Percentiles rank a stretch among this genome's conserved stretches.
Conservation (phyloP, 495 filamentous ascomycete species). For the Hyphodiscus hymeniophilus region DNA sequence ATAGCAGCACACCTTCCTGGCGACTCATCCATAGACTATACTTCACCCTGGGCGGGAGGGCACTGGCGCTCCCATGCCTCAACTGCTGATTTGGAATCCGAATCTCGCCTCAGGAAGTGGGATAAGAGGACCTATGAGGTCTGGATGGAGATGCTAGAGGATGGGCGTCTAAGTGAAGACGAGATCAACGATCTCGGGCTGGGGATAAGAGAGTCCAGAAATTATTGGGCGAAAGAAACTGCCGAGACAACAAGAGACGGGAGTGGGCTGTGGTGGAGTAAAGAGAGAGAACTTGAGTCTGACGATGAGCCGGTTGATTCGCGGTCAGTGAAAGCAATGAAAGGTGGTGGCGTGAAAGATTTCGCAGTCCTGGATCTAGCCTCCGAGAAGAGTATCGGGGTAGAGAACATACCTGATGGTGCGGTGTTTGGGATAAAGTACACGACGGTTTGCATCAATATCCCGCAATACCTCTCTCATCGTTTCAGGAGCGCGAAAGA, state of each 20-base stretch:
- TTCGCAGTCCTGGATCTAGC: constrained; percentile 12
- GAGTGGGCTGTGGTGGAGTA: constrained; percentile 15
- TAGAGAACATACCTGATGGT: neutral
- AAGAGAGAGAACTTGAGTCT: no score
- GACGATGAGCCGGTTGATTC: no score
- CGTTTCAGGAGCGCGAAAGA: neutral
- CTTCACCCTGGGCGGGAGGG: constrained; percentile 11
- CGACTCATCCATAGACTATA: constrained; percentile 7
- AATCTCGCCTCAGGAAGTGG: constrained; percentile 22
- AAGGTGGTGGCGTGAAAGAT: constrained; percentile 4
- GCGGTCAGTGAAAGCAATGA: no score
- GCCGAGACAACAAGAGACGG: constrained; percentile 14
- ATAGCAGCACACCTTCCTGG: constrained; percentile 32
- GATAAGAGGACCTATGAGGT: constrained; percentile 41
- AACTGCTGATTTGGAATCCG: constrained; percentile 1
- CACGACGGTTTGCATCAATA: constrained; percentile 11
- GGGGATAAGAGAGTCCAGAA: constrained; percentile 1
- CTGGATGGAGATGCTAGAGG: constrained; percentile 27
- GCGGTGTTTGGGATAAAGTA: constrained; percentile 12
- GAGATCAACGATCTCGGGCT: constrained; percentile 9
- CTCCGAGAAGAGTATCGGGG: neutral
- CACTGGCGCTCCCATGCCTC: constrained; percentile 13
- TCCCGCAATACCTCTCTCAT: constrained; percentile 11
- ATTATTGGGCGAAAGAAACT: constrained; percentile 8
- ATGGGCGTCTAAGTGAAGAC: neutral